Conservation (phyloP, 768 basidiomycete genomes). For the Candolleomyces efflorescens region DNA sequence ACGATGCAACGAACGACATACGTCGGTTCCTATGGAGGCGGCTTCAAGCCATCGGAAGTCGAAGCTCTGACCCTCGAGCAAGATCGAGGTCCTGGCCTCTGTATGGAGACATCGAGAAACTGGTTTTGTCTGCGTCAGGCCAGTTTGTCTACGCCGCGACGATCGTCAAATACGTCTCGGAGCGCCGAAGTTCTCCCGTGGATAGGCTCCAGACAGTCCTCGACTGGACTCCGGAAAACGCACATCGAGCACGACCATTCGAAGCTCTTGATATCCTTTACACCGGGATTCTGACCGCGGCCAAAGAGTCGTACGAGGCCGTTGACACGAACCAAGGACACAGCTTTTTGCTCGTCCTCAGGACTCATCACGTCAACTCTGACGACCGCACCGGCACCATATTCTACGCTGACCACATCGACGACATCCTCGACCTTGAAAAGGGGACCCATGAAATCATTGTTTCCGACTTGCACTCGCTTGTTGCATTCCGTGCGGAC, state of each 20-base stretch:
- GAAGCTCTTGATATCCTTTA: neutral
- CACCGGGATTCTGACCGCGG: neutral
- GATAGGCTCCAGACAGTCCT: neutral
- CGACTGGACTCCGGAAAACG: neutral
- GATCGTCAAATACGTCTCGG: neutral
- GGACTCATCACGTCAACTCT: neutral
- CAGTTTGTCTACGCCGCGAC: conserved; percentile 5
- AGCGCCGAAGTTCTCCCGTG: neutral
- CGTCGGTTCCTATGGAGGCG: neutral
- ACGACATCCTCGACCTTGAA: neutral
- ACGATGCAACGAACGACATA: neutral
- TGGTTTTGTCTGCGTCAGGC: neutral
- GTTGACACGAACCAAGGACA: neutral
- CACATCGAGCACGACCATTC: neutral
- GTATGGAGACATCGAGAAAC: neutral
- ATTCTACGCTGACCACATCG: too few relatives aligned
- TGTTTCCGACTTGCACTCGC: neutral
- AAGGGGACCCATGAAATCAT: too few relatives aligned
- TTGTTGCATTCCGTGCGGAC: neutral
- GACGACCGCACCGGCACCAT: too few relatives aligned
- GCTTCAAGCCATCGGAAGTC: neutral
- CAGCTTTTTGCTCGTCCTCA: neutral
- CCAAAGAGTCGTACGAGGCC: neutral
- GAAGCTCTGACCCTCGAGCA: neutral
- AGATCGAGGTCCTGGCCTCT: neutral